These are phyloP conservation scores for Boletus speciosus DNA, from an alignment of 768 basidiomycete genomes.

Conservation along the genomic window DNA sequence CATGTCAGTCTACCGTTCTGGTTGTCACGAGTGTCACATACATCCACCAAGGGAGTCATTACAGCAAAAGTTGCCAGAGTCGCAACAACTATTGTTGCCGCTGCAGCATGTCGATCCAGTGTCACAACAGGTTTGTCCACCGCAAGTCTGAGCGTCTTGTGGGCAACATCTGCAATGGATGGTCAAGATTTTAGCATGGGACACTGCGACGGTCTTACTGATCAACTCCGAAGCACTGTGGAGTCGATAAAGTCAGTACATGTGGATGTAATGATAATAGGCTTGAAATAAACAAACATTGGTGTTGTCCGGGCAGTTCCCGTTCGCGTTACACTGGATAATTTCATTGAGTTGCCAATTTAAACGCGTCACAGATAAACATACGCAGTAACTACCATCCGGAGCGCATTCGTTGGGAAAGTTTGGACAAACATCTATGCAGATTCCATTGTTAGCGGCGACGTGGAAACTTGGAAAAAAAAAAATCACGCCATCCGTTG, in stretches of 20 bases:
- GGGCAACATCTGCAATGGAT: slow-evolving; percentile 17
- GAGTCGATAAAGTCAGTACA: background rate
- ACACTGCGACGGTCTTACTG: background rate
- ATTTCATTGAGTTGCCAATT: background rate
- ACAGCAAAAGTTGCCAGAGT: slow-evolving; percentile 14
- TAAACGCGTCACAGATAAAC: background rate
- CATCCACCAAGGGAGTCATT: slow-evolving; percentile 22
- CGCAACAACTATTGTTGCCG: slow-evolving; percentile 8
- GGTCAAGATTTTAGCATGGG: background rate
- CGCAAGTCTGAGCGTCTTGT: slow-evolving; percentile 9
- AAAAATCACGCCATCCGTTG: slow-evolving; percentile 13
- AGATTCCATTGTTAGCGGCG: background rate
- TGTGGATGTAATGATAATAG: background rate
- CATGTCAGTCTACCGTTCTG: background rate
- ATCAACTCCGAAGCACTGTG: slow-evolving; percentile 8
- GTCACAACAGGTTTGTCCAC: slow-evolving; percentile 9
- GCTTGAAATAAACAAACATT: slow-evolving; percentile 9
- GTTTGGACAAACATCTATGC: slow-evolving; percentile 19
- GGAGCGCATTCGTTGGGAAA: slow-evolving; percentile 17
- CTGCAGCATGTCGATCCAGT: slow-evolving; percentile 11
- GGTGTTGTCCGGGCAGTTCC: slow-evolving; percentile 13
- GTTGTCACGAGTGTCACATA: slow-evolving; percentile 2
- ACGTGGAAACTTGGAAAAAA: background rate
- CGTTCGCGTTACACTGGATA: slow-evolving; percentile 8
- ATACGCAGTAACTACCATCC: slow-evolving; percentile 20